Base-by-base conservation (phyloP, 257 asterid species). In the Penstemon eatonii region DNA sequence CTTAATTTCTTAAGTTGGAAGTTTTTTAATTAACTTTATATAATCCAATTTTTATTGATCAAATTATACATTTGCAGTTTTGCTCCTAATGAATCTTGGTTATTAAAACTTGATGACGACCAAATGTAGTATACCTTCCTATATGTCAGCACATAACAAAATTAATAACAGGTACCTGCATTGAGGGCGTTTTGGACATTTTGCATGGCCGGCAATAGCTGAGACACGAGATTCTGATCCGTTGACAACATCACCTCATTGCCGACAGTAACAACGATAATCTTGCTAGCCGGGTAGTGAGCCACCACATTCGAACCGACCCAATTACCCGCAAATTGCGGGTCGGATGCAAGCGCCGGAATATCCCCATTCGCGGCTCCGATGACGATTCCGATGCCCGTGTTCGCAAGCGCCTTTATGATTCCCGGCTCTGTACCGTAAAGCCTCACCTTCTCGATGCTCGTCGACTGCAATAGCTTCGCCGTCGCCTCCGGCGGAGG, bases 171-270 rank as follows among this genome's bases (percentile, higher is more conserved):
- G 53, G 49, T 66, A 89, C 98, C 96, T 6, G 95, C 91, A 63
- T 83, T 82, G 82, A 94, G 96, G 93, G 97, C 99, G 59, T 89
- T 89, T 79, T 91, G 99, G 89, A 94, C 87, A 83, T 94, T 94
- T 59, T 86, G 89, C 97, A 94, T 87, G 10, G 99, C 99, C 3
- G 99, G 96, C 63, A 91, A 19, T 56, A 94, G 92, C 76, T 87
- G 81, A 1, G 96, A 60, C 4, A 79, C 85, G n/a, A 94, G 93
- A 52, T 19, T 66, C 68, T 72, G 93, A 69, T 89, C 97, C 3
- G 80, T 70, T 3, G 85, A 77, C 19, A 87, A 76, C 76, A 94
- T 79, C 44, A 94, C 96, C 80, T 94, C 99, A 66, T 94, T 94
- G 39, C 99, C 99, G 51, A 94, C 88, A 3, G 84, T 85, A 41